A percentile compares a stretch with the other conserved stretches of the same genome.
Evolutionary conservation across 805 yeast genomes (phyloP).

Genomic region (Ogataea wickerhamii): DNA sequence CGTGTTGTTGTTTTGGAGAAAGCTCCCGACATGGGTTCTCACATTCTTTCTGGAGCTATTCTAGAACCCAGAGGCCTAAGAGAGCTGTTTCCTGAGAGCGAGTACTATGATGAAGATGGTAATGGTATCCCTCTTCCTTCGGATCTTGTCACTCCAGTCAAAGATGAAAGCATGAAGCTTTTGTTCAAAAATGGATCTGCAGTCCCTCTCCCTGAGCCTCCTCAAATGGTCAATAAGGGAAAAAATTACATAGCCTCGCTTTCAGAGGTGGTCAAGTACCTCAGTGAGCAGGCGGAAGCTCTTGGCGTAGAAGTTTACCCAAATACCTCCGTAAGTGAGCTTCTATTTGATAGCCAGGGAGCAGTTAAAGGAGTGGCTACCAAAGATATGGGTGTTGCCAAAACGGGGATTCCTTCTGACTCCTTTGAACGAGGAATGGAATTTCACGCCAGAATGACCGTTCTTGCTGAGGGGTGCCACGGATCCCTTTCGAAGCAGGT

Average conservation of each 20-base stretch:
- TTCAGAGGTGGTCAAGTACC: constrained; percentile 73
- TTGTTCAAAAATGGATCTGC: constrained; percentile 53
- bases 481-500: constrained; percentile 85
- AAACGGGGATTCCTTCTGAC: constrained; percentile 71
- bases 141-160: constrained; percentile 70
- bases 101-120: constrained; percentile 46
- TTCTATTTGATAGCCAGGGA: constrained; percentile 59
- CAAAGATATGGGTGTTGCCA: constrained; percentile 82
- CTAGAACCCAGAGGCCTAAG: constrained; percentile 84
- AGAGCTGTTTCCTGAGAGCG: constrained; percentile 76
- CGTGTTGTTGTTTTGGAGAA: constrained; percentile 90
- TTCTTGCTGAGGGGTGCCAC: constrained; percentile 97
- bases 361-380: constrained; percentile 89
- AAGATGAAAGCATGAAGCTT: constrained; percentile 69
- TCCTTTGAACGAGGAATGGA: constrained; percentile 97
- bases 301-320: constrained; percentile 93
- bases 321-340: constrained; percentile 79
- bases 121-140: constrained; percentile 73
- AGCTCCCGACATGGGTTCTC: constrained; percentile 90
- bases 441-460: constrained; percentile 84
- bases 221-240: constrained; percentile 78
- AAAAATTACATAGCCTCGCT: constrained; percentile 83
- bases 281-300: constrained; percentile 87
- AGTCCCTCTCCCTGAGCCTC: constrained; percentile 86
- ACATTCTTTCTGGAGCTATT: constrained; percentile 90